Percentiles rank a stretch among this genome's conserved stretches.
phyloP scores from a whole-genome alignment of 2,329 filamentous ascomycete genomes.

The Monilinia vaccinii-corymbosi region DNA sequence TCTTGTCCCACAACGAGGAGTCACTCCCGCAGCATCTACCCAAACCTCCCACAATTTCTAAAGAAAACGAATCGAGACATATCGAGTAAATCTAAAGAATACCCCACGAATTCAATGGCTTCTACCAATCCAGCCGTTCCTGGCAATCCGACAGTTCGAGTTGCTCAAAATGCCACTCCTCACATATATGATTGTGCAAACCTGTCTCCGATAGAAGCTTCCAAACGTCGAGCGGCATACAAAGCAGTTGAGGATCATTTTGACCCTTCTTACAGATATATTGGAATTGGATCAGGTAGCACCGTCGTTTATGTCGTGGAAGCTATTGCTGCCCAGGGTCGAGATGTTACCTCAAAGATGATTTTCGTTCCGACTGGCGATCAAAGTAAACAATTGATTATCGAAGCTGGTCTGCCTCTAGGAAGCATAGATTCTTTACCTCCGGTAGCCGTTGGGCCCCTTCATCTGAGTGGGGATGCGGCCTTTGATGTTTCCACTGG shows the following conservation, averaged over 20 bases:
- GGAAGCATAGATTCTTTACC: slow-evolving; percentile 37
- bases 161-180: slow-evolving; percentile 15
- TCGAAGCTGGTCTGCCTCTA: slow-evolving; percentile 66
- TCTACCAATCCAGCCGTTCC: slow-evolving; percentile 5
- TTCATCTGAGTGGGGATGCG: slow-evolving; percentile 36
- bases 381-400: slow-evolving; percentile 80
- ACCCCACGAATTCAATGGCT: neutral
- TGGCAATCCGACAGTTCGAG: slow-evolving; percentile 9
- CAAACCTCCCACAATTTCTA: neutral
- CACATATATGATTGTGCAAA: slow-evolving; percentile 7
- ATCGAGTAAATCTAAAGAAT: neutral
- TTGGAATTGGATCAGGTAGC: slow-evolving; percentile 75
- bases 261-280: slow-evolving; percentile 48
- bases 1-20: neutral
- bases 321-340: slow-evolving; percentile 58
- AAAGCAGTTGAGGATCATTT: slow-evolving; percentile 69
- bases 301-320: slow-evolving; percentile 81
- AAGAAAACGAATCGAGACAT: neutral
- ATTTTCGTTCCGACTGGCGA: slow-evolving; percentile 78
- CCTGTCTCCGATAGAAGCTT: slow-evolving; percentile 49
- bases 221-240: slow-evolving; percentile 67
- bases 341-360: slow-evolving; percentile 50
- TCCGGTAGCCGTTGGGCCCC: slow-evolving; percentile 21
- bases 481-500: slow-evolving; percentile 59
- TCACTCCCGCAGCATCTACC: neutral